Conservation (phyloP, 176 grass and related monocot genomes). For the Oryza nivara region DNA sequence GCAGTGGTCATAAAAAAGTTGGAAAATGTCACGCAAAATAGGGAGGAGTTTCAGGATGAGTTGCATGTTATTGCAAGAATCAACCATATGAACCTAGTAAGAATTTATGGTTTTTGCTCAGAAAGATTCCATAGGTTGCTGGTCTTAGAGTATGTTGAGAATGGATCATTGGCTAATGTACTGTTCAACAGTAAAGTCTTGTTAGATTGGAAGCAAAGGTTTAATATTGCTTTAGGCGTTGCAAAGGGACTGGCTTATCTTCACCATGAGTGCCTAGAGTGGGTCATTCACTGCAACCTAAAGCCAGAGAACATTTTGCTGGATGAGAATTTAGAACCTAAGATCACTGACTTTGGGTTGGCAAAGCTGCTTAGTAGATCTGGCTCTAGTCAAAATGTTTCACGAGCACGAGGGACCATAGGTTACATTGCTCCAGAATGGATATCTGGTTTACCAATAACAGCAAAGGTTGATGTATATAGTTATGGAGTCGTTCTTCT, state of each 20-base stretch:
- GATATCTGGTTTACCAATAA: too few species aligned
- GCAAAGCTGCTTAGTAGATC: too few species aligned
- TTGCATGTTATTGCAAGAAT: conserved; percentile 47
- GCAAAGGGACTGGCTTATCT: conserved; percentile 59
- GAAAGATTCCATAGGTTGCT: conserved; percentile 52
- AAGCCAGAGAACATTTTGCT: too few species aligned
- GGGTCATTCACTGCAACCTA: too few species aligned
- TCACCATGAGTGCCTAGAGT: conserved; percentile 40
- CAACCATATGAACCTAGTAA: conserved; percentile 58
- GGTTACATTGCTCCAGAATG: too few species aligned
- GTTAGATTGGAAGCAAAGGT: conserved; percentile 47
- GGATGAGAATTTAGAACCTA: too few species aligned
- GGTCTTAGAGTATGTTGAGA: conserved; percentile 50
- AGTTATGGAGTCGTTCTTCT: too few species aligned
- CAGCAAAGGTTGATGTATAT: too few species aligned
- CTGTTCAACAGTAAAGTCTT: conserved; percentile 32
- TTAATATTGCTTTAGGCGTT: conserved; percentile 50
- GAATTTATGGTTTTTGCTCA: conserved; percentile 56
- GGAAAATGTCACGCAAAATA: conserved; percentile 37
- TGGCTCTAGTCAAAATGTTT: too few species aligned
- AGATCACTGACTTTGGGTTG: too few species aligned
- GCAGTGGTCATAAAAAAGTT: conserved; percentile 34
- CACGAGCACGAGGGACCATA: too few species aligned
- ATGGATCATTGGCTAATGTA: conserved; percentile 42
- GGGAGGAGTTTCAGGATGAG: conserved; percentile 50